phyloP scores from a whole-genome alignment of 805 yeast species.

The Yamadazyma nakazawae region DNA sequence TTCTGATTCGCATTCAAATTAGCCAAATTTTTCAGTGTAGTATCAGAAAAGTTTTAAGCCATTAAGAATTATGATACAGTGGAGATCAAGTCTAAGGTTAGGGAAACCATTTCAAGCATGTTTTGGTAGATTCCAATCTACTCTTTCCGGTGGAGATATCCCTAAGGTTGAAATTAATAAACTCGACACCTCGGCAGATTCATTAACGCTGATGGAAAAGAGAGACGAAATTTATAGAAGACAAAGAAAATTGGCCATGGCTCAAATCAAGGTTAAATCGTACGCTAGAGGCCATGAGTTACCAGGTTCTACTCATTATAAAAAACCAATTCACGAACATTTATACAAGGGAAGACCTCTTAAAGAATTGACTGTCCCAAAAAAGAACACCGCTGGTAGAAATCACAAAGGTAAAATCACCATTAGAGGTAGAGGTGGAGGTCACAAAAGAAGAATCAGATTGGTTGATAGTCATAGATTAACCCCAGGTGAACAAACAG shows the following conservation, averaged over 20 bases:
- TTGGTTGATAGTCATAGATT: slow-evolving; percentile 72
- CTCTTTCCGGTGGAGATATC: slow-evolving; percentile 1
- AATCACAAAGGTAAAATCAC: slow-evolving; percentile 86
- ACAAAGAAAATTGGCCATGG: slow-evolving; percentile 70
- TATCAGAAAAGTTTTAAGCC: slow-evolving; percentile 3
- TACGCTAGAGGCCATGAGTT: slow-evolving; percentile 69
- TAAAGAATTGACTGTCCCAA: slow-evolving; percentile 68
- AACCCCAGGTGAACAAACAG: slow-evolving; percentile 70
- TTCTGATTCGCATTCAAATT: not conserved
- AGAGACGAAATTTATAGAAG: slow-evolving; percentile 71
- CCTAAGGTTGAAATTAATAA: slow-evolving; percentile 12
- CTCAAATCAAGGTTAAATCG: slow-evolving; percentile 66
- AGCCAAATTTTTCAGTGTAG: slow-evolving; percentile 2
- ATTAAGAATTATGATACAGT: not conserved
- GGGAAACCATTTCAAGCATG: not conserved
- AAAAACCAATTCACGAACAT: slow-evolving; percentile 83
- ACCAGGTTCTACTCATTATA: slow-evolving; percentile 86
- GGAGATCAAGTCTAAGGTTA: slow-evolving; percentile 5
- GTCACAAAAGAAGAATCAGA: slow-evolving; percentile 85
- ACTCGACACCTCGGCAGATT: slow-evolving; percentile 23
- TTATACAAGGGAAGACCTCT: slow-evolving; percentile 84
- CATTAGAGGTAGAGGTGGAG: slow-evolving; percentile 95
- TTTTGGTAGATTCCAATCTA: slow-evolving; percentile 13
- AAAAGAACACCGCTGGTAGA: slow-evolving; percentile 79
- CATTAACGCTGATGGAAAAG: slow-evolving; percentile 69